A percentile compares a stretch with the other conserved stretches of the same genome.
Evolutionary conservation across 1,284 basidiomycete genomes (phyloP).

Genomic region (Malassezia psittaci): DNA sequence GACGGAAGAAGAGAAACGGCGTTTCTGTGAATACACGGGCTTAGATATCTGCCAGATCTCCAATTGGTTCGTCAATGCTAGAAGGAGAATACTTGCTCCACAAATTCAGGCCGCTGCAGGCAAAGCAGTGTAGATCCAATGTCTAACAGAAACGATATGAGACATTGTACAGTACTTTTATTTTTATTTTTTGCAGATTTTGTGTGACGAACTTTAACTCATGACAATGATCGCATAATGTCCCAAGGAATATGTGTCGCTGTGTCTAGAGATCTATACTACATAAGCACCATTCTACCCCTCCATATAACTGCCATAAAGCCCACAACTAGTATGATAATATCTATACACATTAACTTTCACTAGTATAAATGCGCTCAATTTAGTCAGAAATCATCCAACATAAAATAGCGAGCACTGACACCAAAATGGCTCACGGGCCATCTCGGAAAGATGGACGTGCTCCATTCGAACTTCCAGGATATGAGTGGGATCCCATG

Average conservation of each 20-base stretch:
- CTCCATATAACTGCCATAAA: too few relatives aligned
- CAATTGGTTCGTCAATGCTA: constrained; percentile 44
- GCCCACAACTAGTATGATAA: too few relatives aligned
- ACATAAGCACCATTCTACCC: too few relatives aligned
- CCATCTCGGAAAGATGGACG: not conserved
- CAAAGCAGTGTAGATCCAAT: not conserved
- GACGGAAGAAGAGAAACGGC: constrained; percentile 79
- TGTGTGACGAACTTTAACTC: not conserved
- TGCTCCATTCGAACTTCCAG: constrained; percentile 11
- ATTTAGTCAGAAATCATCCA: too few relatives aligned
- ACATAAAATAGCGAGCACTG: too few relatives aligned
- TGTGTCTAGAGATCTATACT: too few relatives aligned
- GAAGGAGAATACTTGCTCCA: constrained; percentile 35
- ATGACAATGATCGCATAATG: too few relatives aligned
- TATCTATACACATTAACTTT: too few relatives aligned
- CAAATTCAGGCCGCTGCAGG: not conserved
- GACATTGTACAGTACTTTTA: not conserved
- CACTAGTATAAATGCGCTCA: too few relatives aligned
- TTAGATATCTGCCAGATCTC: constrained; percentile 71
- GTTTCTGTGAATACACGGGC: constrained; percentile 70
- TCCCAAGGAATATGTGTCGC: too few relatives aligned
- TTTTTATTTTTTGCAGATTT: not conserved
- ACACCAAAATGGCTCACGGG: not conserved
- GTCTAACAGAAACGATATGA: too few relatives aligned
- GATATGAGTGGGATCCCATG: constrained; percentile 15